Evolutionary conservation across 441 rosid species (phyloP).

Genomic region (Euphorbia schlechtendalii): DNA sequence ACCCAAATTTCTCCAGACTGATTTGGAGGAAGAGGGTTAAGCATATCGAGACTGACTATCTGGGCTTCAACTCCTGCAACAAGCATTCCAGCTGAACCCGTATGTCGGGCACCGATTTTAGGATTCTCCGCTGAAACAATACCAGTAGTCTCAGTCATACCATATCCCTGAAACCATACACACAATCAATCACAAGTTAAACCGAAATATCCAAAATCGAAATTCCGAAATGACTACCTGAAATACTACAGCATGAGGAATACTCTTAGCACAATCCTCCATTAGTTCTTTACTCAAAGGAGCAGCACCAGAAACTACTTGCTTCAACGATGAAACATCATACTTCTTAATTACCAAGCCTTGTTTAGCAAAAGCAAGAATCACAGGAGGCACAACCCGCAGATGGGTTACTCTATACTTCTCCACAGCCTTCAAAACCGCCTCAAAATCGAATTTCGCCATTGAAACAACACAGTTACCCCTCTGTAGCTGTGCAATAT

Average conservation of each 20-base stretch:
- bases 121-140: slow-evolving; percentile 50
- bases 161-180: slow-evolving; percentile 61
- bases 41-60: slow-evolving; percentile 47
- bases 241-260: slow-evolving; percentile 40
- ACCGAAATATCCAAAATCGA: not conserved
- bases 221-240: slow-evolving; percentile 39
- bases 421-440: slow-evolving; percentile 41
- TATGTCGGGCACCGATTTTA: slow-evolving; percentile 30
- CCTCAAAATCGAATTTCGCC: slow-evolving; percentile 57
- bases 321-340: slow-evolving; percentile 62
- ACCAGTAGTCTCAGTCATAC: slow-evolving; percentile 83
- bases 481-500: slow-evolving; percentile 48
- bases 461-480: slow-evolving; percentile 57
- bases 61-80: slow-evolving; percentile 66
- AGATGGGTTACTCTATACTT: slow-evolving; percentile 57
- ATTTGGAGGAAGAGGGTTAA: slow-evolving; percentile 61
- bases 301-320: slow-evolving; percentile 72
- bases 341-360: slow-evolving; percentile 40
- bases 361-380: slow-evolving; percentile 70
- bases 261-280: slow-evolving; percentile 60
- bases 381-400: slow-evolving; percentile 79
- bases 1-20: slow-evolving; percentile 78
- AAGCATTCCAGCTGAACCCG: slow-evolving; percentile 70
- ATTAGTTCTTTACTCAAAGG: slow-evolving; percentile 84
- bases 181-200: slow-evolving; percentile 10